Percentiles rank a stretch among this genome's conserved stretches.
Evolutionary conservation across 495 filamentous ascomycete species (phyloP).

Genomic region (Cercophora newfieldiana): DNA sequence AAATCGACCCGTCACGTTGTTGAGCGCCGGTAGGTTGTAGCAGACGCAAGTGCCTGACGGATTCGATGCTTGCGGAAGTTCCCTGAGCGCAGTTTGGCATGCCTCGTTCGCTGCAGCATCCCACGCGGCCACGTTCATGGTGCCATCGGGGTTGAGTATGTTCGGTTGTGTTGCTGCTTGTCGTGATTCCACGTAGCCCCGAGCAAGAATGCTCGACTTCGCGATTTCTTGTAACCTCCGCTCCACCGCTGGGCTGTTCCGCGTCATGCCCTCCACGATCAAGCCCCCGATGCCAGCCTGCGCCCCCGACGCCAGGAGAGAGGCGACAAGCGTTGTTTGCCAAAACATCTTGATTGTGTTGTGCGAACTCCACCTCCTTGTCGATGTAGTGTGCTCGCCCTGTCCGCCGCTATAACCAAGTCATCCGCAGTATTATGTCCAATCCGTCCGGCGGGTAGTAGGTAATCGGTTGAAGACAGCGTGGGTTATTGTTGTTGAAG

Average conservation of each 20-base stretch:
- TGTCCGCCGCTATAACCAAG: conserved; percentile 2
- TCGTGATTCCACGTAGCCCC: conserved; percentile 24
- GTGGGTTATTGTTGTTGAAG: conserved; percentile 26
- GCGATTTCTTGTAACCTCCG: conserved; percentile 31
- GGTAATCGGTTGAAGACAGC: conserved; percentile 4
- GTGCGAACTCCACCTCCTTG: conserved; percentile 23
- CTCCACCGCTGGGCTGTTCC: conserved; percentile 23
- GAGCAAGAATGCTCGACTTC: conserved; percentile 21
- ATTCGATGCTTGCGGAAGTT: conserved; percentile 56
- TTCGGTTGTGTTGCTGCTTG: conserved; percentile 18
- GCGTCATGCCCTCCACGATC: conserved; percentile 29
- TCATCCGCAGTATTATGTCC: conserved; percentile 13
- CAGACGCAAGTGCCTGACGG: conserved; percentile 74
- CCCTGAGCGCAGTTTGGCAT: conserved; percentile 49
- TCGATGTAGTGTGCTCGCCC: conserved; percentile 2
- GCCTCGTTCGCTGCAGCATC: conserved; percentile 52
- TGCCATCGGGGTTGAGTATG: conserved; percentile 34
- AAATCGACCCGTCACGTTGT: conserved; percentile 65
- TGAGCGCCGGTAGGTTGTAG: conserved; percentile 68
- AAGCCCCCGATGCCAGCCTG: conserved; percentile 30
- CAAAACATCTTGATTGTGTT: conserved; percentile 30
- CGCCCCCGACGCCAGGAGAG: conserved; percentile 31
- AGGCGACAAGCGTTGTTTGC: conserved; percentile 29
- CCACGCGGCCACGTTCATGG: conserved; percentile 50
- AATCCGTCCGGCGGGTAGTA: conserved; percentile 26